Percentiles rank a stretch among this genome's conserved stretches.
Conservation (phyloP, 768 basidiomycete genomes). For the Xerocomus potaroensis region DNA sequence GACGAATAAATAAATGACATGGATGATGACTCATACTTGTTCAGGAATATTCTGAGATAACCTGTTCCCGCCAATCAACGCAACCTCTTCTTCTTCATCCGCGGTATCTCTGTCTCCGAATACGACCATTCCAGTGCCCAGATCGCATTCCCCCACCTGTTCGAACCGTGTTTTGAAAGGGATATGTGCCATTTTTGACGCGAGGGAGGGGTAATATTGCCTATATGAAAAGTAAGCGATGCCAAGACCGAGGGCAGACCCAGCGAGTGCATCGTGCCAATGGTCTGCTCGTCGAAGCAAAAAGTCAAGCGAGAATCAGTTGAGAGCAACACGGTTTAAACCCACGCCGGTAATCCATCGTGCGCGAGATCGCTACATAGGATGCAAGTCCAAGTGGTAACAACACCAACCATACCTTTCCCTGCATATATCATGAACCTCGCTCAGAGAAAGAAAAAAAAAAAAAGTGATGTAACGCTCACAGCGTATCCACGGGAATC, state of each 20-base stretch:
- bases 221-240: slow-evolving; percentile 75
- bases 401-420: slow-evolving; percentile 80
- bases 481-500: slow-evolving; percentile 73
- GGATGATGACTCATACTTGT: neutral
- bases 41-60: neutral
- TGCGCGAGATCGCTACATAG: slow-evolving; percentile 76
- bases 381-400: slow-evolving; percentile 71
- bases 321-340: slow-evolving; percentile 10
- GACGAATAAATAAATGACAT: neutral
- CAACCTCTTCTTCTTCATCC: slow-evolving; percentile 13
- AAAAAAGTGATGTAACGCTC: slow-evolving; percentile 19
- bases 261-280: slow-evolving; percentile 86
- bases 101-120: slow-evolving; percentile 12
- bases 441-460: neutral
- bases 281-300: slow-evolving; percentile 52
- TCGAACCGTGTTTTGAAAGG: slow-evolving; percentile 69
- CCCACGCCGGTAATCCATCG: slow-evolving; percentile 88
- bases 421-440: slow-evolving; percentile 26
- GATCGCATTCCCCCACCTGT: neutral
- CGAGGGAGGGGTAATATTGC: slow-evolving; percentile 73
- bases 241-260: slow-evolving; percentile 67
- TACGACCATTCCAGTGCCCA: neutral
- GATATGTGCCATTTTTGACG: slow-evolving; percentile 51
- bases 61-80: slow-evolving; percentile 17
- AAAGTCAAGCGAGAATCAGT: neutral